Evolutionary conservation across 2,329 filamentous ascomycete species (phyloP).

Genomic region (Sporothrix phasma): DNA sequence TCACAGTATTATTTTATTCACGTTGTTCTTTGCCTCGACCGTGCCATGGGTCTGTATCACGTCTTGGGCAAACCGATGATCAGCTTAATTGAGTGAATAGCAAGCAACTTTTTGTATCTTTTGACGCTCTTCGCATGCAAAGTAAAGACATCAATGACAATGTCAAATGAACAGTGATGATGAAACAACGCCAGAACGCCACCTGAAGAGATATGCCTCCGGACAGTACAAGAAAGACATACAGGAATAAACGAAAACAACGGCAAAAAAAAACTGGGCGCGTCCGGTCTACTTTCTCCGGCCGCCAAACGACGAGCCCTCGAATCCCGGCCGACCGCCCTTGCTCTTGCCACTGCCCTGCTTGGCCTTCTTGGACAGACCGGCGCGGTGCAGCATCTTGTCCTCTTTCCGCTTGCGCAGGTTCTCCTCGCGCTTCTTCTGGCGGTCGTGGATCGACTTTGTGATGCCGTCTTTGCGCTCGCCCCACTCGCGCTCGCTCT

Average conservation of each 20-base stretch:
- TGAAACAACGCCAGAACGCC: slow-evolving; percentile 3
- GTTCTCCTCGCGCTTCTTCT: slow-evolving; percentile 75
- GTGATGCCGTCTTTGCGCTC: slow-evolving; percentile 63
- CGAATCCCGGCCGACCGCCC: slow-evolving; percentile 53
- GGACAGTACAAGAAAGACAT: background rate
- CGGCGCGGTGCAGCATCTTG: slow-evolving; percentile 50
- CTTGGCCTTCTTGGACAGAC: slow-evolving; percentile 38
- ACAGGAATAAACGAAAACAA: background rate
- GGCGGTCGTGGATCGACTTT: slow-evolving; percentile 66
- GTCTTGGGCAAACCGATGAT: no score
- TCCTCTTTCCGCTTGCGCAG: slow-evolving; percentile 64
- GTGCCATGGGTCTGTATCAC: no score
- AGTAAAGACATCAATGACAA: background rate
- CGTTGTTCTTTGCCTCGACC: background rate
- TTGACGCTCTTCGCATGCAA: background rate
- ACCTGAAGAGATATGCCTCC: background rate
- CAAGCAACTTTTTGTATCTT: background rate
- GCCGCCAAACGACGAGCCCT: slow-evolving; percentile 52
- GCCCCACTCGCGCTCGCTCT: slow-evolving; percentile 82
- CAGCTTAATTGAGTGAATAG: background rate
- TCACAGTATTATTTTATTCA: background rate
- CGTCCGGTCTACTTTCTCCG: slow-evolving; percentile 34
- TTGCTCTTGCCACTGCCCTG: slow-evolving; percentile 30
- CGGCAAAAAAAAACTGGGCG: background rate
- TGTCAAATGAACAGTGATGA: background rate